Base-by-base conservation (phyloP, 768 basidiomycete genomes). In the Lepiota venenata region DNA sequence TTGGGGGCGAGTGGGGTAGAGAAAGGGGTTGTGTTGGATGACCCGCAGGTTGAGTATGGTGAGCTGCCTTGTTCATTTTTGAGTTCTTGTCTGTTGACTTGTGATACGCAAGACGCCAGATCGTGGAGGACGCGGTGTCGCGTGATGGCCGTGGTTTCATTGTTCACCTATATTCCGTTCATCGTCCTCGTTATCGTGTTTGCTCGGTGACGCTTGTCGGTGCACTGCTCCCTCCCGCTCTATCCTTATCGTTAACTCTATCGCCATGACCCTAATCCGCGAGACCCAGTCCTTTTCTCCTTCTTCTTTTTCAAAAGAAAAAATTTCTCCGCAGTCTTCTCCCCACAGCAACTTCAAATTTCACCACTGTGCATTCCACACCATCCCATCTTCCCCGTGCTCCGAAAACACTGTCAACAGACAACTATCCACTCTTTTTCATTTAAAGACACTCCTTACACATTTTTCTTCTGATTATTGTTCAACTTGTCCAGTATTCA, bases 11-110 rank as follows among this genome's bases (percentile, higher is more conserved):
- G 73, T 18, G 74, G 39, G 8, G 69, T 63, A 44, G 87, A 89
- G 69, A 89, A 88, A 66, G 84, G 74, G 16, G 87, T 90, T 14
- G 73, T 85, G 25, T 71, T 90, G 45, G 88, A 90, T 62, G 87
- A 91, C 67, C 88, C 88, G 22, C 88, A 91, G 64, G 78, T 90
- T 51, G 89, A 91, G 63, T 78, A 80, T 63, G 84, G 89, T 90
- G 60, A 62, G 85, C 71, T 20, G 37, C 45, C 25, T 57, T 36
- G 29, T n/a, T 54, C 10, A 45, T 40, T 35, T 38, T 29, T 41
- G 56, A 11, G n/a, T 11, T 36, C 44, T 22, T 56, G 6, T 58
- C 14, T 29, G 18, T 22, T 14, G 44, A 20, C 46, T 48, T 7
- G 51, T 56, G 11, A 47, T 18, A 43, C 50, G 4, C 48, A 91